Evolutionary conservation across 2,329 filamentous ascomycete genomes (phyloP).

Genomic region (Aspergillus sp.): DNA sequence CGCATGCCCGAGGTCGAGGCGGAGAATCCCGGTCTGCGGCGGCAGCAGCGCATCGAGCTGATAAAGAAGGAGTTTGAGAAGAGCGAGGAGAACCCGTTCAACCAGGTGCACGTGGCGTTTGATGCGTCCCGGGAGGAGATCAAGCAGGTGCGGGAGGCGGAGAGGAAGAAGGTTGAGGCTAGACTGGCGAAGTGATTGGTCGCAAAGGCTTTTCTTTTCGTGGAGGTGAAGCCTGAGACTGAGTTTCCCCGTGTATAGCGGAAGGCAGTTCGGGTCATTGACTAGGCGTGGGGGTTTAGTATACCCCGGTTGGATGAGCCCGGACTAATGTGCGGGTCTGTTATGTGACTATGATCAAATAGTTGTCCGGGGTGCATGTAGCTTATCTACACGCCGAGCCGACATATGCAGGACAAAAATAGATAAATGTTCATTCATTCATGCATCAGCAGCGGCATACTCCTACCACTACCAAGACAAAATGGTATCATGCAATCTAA

Average conservation of each 20-base stretch:
- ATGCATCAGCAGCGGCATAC: conserved; percentile 1
- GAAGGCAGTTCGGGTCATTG: not conserved
- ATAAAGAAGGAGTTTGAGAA: conserved; percentile 93
- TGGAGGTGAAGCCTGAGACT: not conserved
- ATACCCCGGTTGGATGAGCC: too few species aligned
- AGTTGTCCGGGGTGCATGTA: not conserved
- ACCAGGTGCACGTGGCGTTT: conserved; percentile 73
- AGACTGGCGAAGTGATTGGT: conserved; percentile 49
- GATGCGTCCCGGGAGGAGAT: conserved; percentile 79
- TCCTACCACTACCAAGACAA: conserved; percentile 2
- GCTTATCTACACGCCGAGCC: not conserved
- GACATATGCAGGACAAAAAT: not conserved
- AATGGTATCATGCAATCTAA: conserved; percentile 24
- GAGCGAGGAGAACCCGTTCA: conserved; percentile 92
- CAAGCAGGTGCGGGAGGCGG: conserved; percentile 59
- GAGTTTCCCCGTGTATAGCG: not conserved
- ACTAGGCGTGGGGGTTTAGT: too few species aligned
- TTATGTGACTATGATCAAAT: not conserved
- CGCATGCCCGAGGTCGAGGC: conserved; percentile 80
- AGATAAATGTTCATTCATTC: not conserved
- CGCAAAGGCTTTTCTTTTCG: not conserved
- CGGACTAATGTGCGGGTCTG: too few species aligned
- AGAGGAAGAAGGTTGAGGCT: conserved; percentile 72
- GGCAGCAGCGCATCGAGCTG: conserved; percentile 79
- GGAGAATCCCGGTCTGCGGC: conserved; percentile 74